These are phyloP conservation scores for Salicornia ramosissima DNA, from an alignment of 148 eudicot species.

Conservation along the genomic window DNA sequence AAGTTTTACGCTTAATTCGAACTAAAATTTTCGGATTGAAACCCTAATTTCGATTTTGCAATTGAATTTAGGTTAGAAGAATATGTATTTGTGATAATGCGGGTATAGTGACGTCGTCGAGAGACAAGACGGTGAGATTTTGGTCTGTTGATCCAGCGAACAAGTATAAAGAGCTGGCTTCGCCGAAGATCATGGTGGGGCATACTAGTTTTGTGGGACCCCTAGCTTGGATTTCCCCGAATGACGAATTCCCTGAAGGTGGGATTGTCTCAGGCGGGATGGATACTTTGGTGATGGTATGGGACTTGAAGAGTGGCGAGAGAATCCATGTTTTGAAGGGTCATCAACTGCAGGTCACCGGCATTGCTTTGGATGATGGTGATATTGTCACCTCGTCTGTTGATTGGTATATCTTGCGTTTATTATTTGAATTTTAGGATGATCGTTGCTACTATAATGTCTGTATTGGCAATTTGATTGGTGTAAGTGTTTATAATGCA, in stretches of 20 bases:
- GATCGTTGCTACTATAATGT: not conserved
- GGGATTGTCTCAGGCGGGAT: constrained; percentile 87
- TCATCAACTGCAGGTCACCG: constrained; percentile 81
- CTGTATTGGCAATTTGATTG: not conserved
- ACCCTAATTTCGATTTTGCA: constrained; percentile 11
- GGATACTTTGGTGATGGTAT: constrained; percentile 73
- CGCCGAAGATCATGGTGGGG: constrained; percentile 64
- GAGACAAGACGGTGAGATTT: constrained; percentile 77
- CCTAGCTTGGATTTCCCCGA: constrained; percentile 79
- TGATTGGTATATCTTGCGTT: constrained; percentile 55
- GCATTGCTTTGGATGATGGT: constrained; percentile 63
- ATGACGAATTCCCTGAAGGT: constrained; percentile 71
- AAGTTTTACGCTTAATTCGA: not conserved
- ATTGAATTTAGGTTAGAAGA: constrained; percentile 57
- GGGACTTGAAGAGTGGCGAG: constrained; percentile 77
- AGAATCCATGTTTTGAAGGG: constrained; percentile 56
- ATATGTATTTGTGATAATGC: constrained; percentile 71
- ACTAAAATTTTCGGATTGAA: not conserved
- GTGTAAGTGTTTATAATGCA: not conserved
- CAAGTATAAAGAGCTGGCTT: constrained; percentile 29
- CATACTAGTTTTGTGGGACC: constrained; percentile 98
- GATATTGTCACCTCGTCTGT: constrained; percentile 72
- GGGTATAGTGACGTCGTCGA: constrained; percentile 90
- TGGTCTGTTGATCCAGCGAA: constrained; percentile 58
- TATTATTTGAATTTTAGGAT: constrained; percentile 3